A percentile compares a stretch with the other conserved stretches of the same genome.
Conservation (phyloP, 495 filamentous ascomycete genomes). For the Penicillium flavigenum region DNA sequence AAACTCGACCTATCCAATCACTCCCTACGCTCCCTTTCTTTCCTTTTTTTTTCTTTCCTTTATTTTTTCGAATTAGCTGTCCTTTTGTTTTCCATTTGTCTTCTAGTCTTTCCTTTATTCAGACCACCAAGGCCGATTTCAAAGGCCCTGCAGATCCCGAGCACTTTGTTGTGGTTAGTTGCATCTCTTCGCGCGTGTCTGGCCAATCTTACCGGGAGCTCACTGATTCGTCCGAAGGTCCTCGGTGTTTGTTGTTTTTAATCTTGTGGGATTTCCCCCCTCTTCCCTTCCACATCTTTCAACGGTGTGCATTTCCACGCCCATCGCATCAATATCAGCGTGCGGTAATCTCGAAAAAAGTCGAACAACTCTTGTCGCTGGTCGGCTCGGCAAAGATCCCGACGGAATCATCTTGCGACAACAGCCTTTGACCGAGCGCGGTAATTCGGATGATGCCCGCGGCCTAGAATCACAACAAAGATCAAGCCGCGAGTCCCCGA, state of each 20-base stretch:
- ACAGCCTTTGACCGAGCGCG: slow-evolving; percentile 3
- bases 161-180: slow-evolving; percentile 28
- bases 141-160: slow-evolving; percentile 16
- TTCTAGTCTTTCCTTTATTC: slow-evolving; percentile 16
- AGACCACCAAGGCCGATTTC: slow-evolving; percentile 8
- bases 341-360: slow-evolving; percentile 14
- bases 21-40: slow-evolving; percentile 14
- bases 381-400: slow-evolving; percentile 32
- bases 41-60: not conserved
- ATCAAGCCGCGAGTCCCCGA: slow-evolving; percentile 25
- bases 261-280: slow-evolving; percentile 9
- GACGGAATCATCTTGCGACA: slow-evolving; percentile 9
- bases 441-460: slow-evolving; percentile 37
- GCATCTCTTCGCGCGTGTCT: slow-evolving; percentile 21
- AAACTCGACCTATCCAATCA: slow-evolving; percentile 18
- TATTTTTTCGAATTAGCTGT: slow-evolving; percentile 15
- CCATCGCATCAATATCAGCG: slow-evolving; percentile 14
- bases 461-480: slow-evolving; percentile 27
- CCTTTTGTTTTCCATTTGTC: slow-evolving; percentile 18
- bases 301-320: slow-evolving; percentile 13
- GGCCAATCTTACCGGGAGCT: slow-evolving; percentile 18
- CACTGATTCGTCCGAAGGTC: slow-evolving; percentile 24
- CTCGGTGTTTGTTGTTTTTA: slow-evolving; percentile 24
- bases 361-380: slow-evolving; percentile 34
- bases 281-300: slow-evolving; percentile 19